Evolutionary conservation across 371 early-diverging fungal genomes (phyloP), one percentile per base, ranked within the genome.

Genomic region (Rhizopus sp.): DNA sequence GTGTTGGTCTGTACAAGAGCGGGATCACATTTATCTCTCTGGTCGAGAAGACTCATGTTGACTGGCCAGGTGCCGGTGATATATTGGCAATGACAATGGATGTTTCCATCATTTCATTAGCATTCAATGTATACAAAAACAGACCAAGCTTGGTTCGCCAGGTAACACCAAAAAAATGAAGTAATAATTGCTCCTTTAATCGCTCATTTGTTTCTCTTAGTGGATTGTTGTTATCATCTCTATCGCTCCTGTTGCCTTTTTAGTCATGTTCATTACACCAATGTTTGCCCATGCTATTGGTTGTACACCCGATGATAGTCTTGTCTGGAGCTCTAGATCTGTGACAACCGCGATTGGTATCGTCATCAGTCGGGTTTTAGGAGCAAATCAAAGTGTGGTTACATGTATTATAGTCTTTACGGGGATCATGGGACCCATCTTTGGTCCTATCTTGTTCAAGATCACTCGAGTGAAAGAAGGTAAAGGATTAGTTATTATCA

Each of bases 311-410:
- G 63, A 38, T 5, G 15, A 64, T 23, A 57, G 64, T 45, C 49
- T 73, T 6, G 69, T 59, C 1, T 62, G 70, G 57, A 59, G 51
- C 38, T 55, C 50, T 29, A 56, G 70, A 53, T 70, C 70, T 3
- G 66, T 70, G 0, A 74, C 70, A 1, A 64, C 73, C 16, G 66
- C 73, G n/a, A 66, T 73, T 45, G 73, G 69, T 50, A 73, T 73
- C n/a, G 63, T 61, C 0, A 58, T 73, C 16, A 59, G 56, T 9
- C n/a, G 62, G 33, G 55, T 70, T 0, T 31, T 74, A n/a, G 57
- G 54, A n/a, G 59, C 68, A 6, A 54, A 70, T 32, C 47, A 55
- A 13, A 70, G 68, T 51, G 49, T 68, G n/a, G 63, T 62, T 4
- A 61, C 63, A 3, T 70, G 66, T 38, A 56, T 70, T 10, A 64